Evolutionary conservation across 768 basidiomycete genomes (phyloP).

Genomic region (Boletus rubroflammeus): DNA sequence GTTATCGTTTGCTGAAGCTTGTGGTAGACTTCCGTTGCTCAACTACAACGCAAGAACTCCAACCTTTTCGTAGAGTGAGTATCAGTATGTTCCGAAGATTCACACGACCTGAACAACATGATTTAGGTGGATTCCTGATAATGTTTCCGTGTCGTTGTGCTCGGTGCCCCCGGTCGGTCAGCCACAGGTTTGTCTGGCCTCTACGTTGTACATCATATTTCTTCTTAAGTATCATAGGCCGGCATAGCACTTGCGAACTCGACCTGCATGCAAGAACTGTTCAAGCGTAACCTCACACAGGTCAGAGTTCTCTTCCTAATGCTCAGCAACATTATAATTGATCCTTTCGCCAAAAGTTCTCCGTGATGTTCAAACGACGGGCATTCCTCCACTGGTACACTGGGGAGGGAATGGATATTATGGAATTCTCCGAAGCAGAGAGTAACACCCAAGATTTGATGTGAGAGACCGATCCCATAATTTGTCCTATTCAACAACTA

Average conservation of each 20-base stretch:
- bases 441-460: constrained; percentile 78
- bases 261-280: constrained; percentile 82
- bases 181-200: constrained; percentile 45
- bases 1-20: constrained; percentile 2
- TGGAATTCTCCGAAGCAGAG: constrained; percentile 85
- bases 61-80: constrained; percentile 75
- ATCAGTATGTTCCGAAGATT: neutral
- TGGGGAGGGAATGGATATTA: constrained; percentile 84
- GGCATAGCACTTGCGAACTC: constrained; percentile 74
- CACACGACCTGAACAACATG: neutral
- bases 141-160: constrained; percentile 80
- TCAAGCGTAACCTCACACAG: constrained; percentile 65
- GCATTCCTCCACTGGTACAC: constrained; percentile 93
- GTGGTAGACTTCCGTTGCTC: constrained; percentile 59
- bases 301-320: constrained; percentile 33
- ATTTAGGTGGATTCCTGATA: constrained; percentile 83
- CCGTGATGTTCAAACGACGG: constrained; percentile 75
- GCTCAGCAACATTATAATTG: neutral
- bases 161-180: constrained; percentile 83
- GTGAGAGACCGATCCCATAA: constrained; percentile 42
- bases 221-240: constrained; percentile 39
- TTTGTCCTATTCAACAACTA: constrained; percentile 1
- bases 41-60: constrained; percentile 75
- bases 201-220: neutral
- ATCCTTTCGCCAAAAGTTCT: constrained; percentile 46